Evolutionary conservation across 306 rosid genomes (phyloP), one percentile per base, ranked within the genome.

Genomic region (Acacia confusa): DNA sequence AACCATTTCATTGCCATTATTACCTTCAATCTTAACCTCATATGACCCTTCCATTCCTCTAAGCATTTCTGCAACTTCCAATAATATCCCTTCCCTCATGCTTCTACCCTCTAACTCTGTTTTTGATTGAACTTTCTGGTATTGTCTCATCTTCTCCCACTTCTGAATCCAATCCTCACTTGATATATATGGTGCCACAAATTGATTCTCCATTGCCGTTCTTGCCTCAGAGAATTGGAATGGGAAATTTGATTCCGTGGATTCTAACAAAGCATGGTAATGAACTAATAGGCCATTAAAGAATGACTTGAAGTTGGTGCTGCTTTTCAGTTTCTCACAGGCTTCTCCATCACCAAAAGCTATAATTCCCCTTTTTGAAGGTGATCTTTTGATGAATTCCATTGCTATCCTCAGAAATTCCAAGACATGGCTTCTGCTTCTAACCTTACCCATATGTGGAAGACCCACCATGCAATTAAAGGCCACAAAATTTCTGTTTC

Each of bases 381-480:
- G 72, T 43, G 72, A 79, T 50, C 17, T 74, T 3, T 84, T 70
- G 13, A 91, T 80, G 72, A 84, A 82, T 72, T 88, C 90, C 78
- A 86, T 82, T 4, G 95, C 91, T 4, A 84, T 66, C 30, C 76
- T 78, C 2, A 91, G 53, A 83, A 89, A 91, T 36, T 91, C 86
- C 24, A 38, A 55, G 38, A 80, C 89, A 6, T 73, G 74, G 48
- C 55, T 85, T 87, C 84, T 85, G 28, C 81, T 88, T 75, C 82
- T 83, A 14, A 25, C 58, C 41, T 72, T 88, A 36, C 88, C 78
- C 95, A 86, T 84, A 52, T 89, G 94, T 3, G 91, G 87, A 4
- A 92, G 87, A 25, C 77, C 86, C 7, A 63, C 71, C 86, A 86
- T 85, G 24, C 84, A 88, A 73, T 93, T 91, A n/a, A 93, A 91